Conservation (phyloP, 305 asterid genomes). For the Plantago rigida region DNA sequence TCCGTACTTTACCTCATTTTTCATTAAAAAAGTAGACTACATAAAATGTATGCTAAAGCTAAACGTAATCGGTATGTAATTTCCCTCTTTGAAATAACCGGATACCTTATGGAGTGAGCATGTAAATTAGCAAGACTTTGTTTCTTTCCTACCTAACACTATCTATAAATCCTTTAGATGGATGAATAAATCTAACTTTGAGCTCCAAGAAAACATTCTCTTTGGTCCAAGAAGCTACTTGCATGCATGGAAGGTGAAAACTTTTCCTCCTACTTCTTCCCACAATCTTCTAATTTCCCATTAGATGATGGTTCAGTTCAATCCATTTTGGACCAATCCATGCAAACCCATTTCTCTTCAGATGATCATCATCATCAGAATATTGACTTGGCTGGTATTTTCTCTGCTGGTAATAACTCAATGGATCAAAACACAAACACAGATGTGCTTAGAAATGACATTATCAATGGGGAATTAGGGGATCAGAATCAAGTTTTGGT, state of each 20-base stretch:
- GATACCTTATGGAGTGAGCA: neutral
- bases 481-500: slow-evolving; percentile 16
- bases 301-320: slow-evolving; percentile 15
- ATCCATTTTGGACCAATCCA: slow-evolving; percentile 30
- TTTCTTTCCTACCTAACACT: slow-evolving; percentile 36
- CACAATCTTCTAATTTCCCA: slow-evolving; percentile 20
- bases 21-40: no score
- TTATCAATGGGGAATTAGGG: slow-evolving; percentile 21
- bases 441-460: slow-evolving; percentile 15
- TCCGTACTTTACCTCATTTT: no score
- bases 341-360: slow-evolving; percentile 39
- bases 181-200: slow-evolving; percentile 24
- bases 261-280: slow-evolving; percentile 31
- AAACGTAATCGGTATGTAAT: neutral
- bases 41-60: no score
- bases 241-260: slow-evolving; percentile 43
- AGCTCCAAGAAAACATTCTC: slow-evolving; percentile 19
- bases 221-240: slow-evolving; percentile 10
- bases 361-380: slow-evolving; percentile 23
- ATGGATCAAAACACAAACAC: slow-evolving; percentile 20
- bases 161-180: slow-evolving; percentile 27
- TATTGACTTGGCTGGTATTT: slow-evolving; percentile 39
- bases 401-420: slow-evolving; percentile 23
- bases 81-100: neutral
- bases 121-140: neutral